Base-by-base conservation (phyloP, 495 filamentous ascomycete species). In the Amorphotheca resinae region DNA sequence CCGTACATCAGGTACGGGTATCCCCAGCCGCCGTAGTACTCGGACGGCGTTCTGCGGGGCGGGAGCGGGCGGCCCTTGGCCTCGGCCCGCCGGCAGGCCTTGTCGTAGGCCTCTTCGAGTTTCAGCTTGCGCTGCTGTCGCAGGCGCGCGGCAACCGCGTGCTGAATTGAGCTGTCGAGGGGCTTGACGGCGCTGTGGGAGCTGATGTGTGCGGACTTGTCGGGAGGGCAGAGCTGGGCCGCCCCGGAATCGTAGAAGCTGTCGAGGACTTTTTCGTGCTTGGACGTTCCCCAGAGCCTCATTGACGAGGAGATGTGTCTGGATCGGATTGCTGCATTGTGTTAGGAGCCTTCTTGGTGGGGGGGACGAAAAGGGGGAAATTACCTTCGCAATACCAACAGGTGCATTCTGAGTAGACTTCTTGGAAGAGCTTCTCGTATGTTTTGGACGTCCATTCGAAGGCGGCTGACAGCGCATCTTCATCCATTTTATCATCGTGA, bases 341-440 rank as follows among this genome's bases (percentile, higher is more conserved):
- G 37, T 34, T 23, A 51, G 38, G 9, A 36, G 26, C n/a, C n/a
- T n/a, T n/a, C n/a, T n/a, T 22, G 15, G 18, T 33, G 11, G 25
- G 25, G 25, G 11, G 25, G 5, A 28, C 11, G 15, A 35, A 26
- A 25, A 40, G 11, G 6, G 17, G 22, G 14, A 12, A 36, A 14
- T 41, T 49, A 65, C 64, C 57, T 54, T 91, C 85, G 63, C 87
- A 94, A 57, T 87, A 88, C 84, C 87, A 93, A 61, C 87, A 94
- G 3, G 78, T 86, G 55, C 87, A 93, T 59, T 84, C 80, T 22
- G 72, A 80, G 59, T 91, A 93, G 20, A 82, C 69, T 45, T 80
- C 70, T 6, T 66, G 63, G 51, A 67, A 77, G 14, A 60, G 64
- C 25, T 77, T 73, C 50, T 79, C 68, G 57, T 87, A 93, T 9